Conservation (phyloP, 805 yeast genomes). For the Grigorovia humatica region DNA sequence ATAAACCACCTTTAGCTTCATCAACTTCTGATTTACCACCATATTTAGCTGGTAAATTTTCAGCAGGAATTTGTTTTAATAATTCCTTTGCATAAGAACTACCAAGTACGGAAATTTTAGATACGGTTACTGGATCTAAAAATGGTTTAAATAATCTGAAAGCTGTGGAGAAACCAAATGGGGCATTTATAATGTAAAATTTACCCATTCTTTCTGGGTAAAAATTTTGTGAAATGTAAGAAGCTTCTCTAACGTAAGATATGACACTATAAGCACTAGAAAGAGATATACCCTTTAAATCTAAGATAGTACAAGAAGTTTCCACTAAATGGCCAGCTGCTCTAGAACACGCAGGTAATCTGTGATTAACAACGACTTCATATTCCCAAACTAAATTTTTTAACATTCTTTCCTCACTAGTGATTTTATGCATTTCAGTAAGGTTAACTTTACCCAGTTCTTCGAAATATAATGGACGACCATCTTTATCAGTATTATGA, state of each 20-base stretch:
- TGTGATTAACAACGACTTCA: conserved; percentile 72
- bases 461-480: conserved; percentile 92
- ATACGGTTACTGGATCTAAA: conserved; percentile 94
- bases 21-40: conserved; percentile 71
- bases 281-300: conserved; percentile 86
- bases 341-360: conserved; percentile 93
- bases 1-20: conserved; percentile 69
- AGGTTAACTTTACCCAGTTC: conserved; percentile 87
- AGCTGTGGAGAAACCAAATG: conserved; percentile 93
- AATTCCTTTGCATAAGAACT: conserved; percentile 69
- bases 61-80: conserved; percentile 84
- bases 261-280: conserved; percentile 76
- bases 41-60: conserved; percentile 81
- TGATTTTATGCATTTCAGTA: conserved; percentile 83
- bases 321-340: conserved; percentile 68
- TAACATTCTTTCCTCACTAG: conserved; percentile 92
- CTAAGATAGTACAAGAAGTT: conserved; percentile 94
- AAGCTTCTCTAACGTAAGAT: conserved; percentile 84
- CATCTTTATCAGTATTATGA: conserved; percentile 94
- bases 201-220: conserved; percentile 99
- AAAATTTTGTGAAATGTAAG: conserved; percentile 89
- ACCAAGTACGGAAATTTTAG: conserved; percentile 85
- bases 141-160: conserved; percentile 86
- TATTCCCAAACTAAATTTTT: conserved; percentile 96
- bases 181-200: conserved; percentile 91